These are phyloP conservation scores for Linnemannia elongata DNA, from an alignment of 192 early-diverging fungal species.

Conservation along the genomic window DNA sequence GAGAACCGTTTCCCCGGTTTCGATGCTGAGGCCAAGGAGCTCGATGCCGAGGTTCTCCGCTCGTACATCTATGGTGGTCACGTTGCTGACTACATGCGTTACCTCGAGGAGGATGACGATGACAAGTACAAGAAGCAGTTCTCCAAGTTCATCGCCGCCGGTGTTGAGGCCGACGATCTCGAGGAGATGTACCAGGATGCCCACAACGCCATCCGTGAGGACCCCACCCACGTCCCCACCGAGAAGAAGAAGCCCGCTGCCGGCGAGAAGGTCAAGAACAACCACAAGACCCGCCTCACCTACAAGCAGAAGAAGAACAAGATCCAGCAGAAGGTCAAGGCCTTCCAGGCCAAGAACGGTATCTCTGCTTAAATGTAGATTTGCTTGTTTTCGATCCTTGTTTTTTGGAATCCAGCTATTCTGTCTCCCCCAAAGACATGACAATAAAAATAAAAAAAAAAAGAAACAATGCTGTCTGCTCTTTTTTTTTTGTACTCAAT, in stretches of 20 bases:
- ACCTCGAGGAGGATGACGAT: slow-evolving; percentile 99
- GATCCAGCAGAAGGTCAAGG: slow-evolving; percentile 91
- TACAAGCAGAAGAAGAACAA: slow-evolving; percentile 93
- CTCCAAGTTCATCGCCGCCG: slow-evolving; percentile 91
- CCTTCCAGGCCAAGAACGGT: slow-evolving; percentile 70
- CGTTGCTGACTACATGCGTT: slow-evolving; percentile 98
- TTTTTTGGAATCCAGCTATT: not conserved
- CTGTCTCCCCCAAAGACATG: slow-evolving; percentile 4
- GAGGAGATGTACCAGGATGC: slow-evolving; percentile 96
- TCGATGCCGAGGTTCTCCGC: slow-evolving; percentile 93
- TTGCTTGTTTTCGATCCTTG: slow-evolving; percentile 21
- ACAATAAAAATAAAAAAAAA: slow-evolving; percentile 19
- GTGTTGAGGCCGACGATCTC: slow-evolving; percentile 88
- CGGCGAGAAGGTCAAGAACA: slow-evolving; percentile 82
- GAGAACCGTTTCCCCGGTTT: slow-evolving; percentile 98
- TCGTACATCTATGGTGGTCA: slow-evolving; percentile 99
- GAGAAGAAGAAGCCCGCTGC: slow-evolving; percentile 78
- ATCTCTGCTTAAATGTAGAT: slow-evolving; percentile 53
- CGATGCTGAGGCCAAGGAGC: slow-evolving; percentile 86
- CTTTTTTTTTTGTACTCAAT: not conserved
- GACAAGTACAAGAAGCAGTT: slow-evolving; percentile 98
- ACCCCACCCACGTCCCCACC: slow-evolving; percentile 81
- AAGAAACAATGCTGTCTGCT: not conserved
- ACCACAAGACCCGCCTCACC: slow-evolving; percentile 78
- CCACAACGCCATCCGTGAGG: slow-evolving; percentile 94